These are phyloP conservation scores for Fonsecaea erecta DNA, from an alignment of 2,329 filamentous ascomycete species.

Conservation along the genomic window DNA sequence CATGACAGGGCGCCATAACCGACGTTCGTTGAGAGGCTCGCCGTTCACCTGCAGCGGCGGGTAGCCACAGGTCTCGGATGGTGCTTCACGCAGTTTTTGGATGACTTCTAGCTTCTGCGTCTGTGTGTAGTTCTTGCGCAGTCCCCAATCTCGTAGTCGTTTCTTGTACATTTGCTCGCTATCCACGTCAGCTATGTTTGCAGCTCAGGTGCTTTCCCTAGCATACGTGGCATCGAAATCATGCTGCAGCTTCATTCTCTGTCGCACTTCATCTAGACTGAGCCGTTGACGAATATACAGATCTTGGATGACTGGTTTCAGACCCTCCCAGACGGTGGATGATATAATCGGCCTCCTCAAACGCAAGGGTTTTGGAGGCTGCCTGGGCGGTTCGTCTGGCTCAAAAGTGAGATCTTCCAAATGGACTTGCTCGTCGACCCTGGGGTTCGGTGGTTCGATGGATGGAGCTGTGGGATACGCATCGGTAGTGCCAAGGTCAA, in stretches of 20 bases:
- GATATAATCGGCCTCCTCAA: background rate
- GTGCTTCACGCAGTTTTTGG: background rate
- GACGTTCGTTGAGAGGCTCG: background rate
- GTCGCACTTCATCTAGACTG: background rate
- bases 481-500: background rate
- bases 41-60: background rate
- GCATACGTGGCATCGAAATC: constrained; percentile 11
- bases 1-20: constrained; percentile 7
- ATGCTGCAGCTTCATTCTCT: constrained; percentile 5
- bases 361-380: background rate
- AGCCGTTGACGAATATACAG: constrained; percentile 7
- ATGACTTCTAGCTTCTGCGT: constrained; percentile 2
- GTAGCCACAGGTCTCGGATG: background rate
- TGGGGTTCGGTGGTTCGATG: background rate
- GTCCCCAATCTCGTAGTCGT: constrained; percentile 3
- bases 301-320: constrained; percentile 4
- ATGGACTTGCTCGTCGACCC: background rate
- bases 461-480: background rate
- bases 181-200: background rate
- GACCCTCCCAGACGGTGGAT: background rate
- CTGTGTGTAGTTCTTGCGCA: constrained; percentile 15
- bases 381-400: background rate
- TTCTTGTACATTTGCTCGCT: constrained; percentile 17
- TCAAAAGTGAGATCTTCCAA: background rate
- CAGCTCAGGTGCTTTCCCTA: background rate